These are phyloP conservation scores for Microdochium nivale DNA, from an alignment of 2,329 filamentous ascomycete species.

Conservation along the genomic window DNA sequence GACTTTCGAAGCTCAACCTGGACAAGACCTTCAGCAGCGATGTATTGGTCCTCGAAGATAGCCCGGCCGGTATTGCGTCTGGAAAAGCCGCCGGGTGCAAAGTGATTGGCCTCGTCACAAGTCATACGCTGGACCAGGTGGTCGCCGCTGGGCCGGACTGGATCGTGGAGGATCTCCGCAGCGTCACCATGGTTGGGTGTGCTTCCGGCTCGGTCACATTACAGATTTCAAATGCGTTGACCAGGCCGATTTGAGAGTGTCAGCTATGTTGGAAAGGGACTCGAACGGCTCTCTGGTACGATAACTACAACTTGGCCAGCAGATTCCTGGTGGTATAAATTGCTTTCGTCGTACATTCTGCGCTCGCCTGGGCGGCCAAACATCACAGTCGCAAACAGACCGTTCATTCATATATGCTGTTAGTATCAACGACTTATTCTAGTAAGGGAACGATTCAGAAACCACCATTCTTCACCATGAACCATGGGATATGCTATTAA, in stretches of 20 bases:
- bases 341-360: too few species aligned
- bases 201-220: conserved; percentile 53
- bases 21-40: conserved; percentile 31
- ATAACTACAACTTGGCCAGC: too few species aligned
- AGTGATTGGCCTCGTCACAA: conserved; percentile 78
- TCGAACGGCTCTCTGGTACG: too few species aligned
- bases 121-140: conserved; percentile 67
- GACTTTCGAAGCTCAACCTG: conserved; percentile 51
- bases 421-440: too few species aligned
- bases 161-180: conserved; percentile 72
- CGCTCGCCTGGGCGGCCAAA: too few species aligned
- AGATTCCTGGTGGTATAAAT: too few species aligned
- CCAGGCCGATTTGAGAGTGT: neutral
- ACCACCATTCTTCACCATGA: too few species aligned
- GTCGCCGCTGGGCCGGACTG: conserved; percentile 74
- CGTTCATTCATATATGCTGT: too few species aligned
- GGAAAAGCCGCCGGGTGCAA: conserved; percentile 81
- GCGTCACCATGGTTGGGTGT: conserved; percentile 54
- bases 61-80: conserved; percentile 73
- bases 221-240: conserved; percentile 57
- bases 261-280: too few species aligned
- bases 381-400: too few species aligned
- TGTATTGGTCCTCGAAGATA: conserved; percentile 79
- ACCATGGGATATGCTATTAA: too few species aligned
- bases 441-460: too few species aligned